Evolutionary conservation across 495 filamentous ascomycete genomes (phyloP).

Genomic region (Neurospora sublineolata): DNA sequence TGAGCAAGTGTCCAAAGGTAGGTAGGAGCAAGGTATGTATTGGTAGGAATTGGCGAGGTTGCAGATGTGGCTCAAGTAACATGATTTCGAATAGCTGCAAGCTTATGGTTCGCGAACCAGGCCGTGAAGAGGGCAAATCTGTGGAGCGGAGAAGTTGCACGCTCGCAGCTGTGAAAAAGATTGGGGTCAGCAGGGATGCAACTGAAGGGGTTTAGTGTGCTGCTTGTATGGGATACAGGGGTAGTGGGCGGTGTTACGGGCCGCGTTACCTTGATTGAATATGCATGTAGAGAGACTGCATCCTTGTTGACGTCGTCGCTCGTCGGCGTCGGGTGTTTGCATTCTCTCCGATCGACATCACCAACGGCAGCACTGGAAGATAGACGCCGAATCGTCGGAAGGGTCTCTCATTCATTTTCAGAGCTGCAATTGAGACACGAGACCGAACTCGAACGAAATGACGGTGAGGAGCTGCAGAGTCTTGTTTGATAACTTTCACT

Average conservation of each 20-base stretch:
- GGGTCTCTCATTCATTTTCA: neutral
- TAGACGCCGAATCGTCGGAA: neutral
- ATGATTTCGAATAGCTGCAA: neutral
- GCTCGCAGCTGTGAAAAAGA: neutral
- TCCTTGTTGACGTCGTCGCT: neutral
- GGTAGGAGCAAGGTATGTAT: neutral
- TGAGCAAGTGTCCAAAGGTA: neutral
- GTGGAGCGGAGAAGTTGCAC: neutral
- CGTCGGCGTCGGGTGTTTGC: neutral
- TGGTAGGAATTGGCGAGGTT: neutral
- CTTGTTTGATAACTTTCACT: neutral
- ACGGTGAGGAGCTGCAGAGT: neutral
- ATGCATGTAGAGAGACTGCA: neutral
- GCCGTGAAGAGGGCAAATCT: neutral
- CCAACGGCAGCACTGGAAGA: neutral
- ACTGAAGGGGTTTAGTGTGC: neutral
- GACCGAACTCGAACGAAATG: neutral
- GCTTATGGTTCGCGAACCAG: neutral
- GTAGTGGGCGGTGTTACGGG: neutral
- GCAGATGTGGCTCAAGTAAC: neutral
- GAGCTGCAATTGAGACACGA: neutral
- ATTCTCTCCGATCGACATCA: neutral
- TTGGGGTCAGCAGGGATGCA: neutral
- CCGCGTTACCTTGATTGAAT: neutral
- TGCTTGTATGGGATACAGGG: neutral